Evolutionary conservation across 805 yeast species (phyloP), one percentile per base, ranked within the genome.

Genomic region (Yamadazyma tumulicola): DNA sequence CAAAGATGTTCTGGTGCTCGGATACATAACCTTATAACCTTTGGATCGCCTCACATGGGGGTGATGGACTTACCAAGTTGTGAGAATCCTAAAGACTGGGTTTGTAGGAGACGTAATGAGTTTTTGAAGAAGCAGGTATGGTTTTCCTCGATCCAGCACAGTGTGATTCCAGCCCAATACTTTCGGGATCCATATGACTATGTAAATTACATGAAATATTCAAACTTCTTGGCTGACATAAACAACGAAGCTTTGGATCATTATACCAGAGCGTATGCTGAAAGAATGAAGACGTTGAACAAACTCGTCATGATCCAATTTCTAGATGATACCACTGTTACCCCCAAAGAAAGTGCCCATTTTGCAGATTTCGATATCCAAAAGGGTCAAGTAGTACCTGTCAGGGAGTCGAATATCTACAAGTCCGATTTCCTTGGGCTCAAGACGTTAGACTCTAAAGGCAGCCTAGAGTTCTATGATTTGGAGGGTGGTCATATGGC

Each of bases 11-110:
- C 64, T 3, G 35, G 30, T 12, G 45, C 55, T 3, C 31, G 43
- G 3, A 64, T 81, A 2, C 55, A 70, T 32, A 77, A 67, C 19
- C 59, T 85, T 31, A 61, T 85, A 10, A 82, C 94, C 0, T 82
- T 81, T 57, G 95, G 95, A 0, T 77, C 87, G 1, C 95, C 94
- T 0, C 94, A 85, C 48, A 72, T 79, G 57, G 94, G 93, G 1
- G 71, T 85, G 4, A 62, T 68, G 41, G 91, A 85, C 38, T 60
- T 84, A 21, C 88, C 89, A 0, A 55, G 67, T 4, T 83, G 89
- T 51, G 46, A 48, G 15, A 47, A 55, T 4, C 59, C 65, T 0
- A 51, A 55, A 4, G 81, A 79, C 47, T 78, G 84, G 79, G 39
- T 79, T 0, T 83, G 93, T 47, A 57, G 67, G 38, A 59, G 60